Conservation (phyloP, 139 green algal genomes). For the Ostreobium quekettii region DNA sequence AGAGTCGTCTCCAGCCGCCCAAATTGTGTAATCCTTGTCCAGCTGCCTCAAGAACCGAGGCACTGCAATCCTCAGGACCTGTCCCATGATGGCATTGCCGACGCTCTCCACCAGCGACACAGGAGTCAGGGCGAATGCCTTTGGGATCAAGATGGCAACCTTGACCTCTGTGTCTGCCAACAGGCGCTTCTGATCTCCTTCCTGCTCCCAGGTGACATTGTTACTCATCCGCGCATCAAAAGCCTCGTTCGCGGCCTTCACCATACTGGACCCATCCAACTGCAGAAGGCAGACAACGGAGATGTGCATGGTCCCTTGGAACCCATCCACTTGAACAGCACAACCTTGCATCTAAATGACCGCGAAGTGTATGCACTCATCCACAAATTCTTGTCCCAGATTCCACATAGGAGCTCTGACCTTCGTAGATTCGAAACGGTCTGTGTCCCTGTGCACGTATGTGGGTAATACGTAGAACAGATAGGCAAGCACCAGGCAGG, state of each 20-base stretch:
- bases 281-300: constrained; percentile 5
- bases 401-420: no score
- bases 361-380: no score
- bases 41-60: constrained; percentile 76
- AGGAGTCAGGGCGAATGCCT: constrained; percentile 22
- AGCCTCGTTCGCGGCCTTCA: background rate
- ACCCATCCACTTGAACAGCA: no score
- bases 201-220: constrained; percentile 5
- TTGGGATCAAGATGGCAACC: constrained; percentile 34
- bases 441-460: no score
- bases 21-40: constrained; percentile 58
- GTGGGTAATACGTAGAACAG: no score
- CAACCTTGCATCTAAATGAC: no score
- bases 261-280: background rate
- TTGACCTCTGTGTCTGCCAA: constrained; percentile 35
- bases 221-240: constrained; percentile 25
- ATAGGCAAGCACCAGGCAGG: no score
- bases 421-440: no score
- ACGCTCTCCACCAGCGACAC: constrained; percentile 31
- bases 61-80: constrained; percentile 57
- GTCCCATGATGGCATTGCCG: constrained; percentile 44
- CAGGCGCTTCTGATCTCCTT: constrained; percentile 26
- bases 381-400: no score
- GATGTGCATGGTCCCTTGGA: no score
- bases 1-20: constrained; percentile 58